Percentiles rank a stretch among this genome's conserved stretches.
Conservation (phyloP, 805 yeast species). For the Metschnikowia santaceciliae region DNA sequence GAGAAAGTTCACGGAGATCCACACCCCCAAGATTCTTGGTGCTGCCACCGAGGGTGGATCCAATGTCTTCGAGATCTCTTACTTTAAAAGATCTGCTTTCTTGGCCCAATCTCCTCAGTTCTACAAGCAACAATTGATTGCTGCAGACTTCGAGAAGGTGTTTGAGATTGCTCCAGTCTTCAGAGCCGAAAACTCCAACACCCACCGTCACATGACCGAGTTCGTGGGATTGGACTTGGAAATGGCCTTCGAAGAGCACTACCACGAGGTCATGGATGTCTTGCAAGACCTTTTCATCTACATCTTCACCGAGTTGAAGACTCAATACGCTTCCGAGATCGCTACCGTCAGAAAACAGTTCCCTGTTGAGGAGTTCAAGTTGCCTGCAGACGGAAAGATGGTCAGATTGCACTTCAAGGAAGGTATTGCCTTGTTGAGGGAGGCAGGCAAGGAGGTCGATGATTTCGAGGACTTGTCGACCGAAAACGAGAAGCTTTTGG, state of each 20-base stretch:
- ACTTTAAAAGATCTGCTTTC: slow-evolving; percentile 89
- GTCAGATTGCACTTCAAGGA: slow-evolving; percentile 85
- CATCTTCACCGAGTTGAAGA: slow-evolving; percentile 80
- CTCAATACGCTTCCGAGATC: slow-evolving; percentile 77
- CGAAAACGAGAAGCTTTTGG: slow-evolving; percentile 91
- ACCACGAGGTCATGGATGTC: slow-evolving; percentile 76
- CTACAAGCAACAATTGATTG: slow-evolving; percentile 96
- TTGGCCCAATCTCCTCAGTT: slow-evolving; percentile 98
- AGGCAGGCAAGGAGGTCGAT: slow-evolving; percentile 79
- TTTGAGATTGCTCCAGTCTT: slow-evolving; percentile 97
- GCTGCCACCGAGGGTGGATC: slow-evolving; percentile 98
- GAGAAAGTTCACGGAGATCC: slow-evolving; percentile 81
- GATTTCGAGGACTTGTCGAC: slow-evolving; percentile 89
- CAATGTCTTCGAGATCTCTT: slow-evolving; percentile 88
- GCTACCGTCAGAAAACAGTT: slow-evolving; percentile 87
- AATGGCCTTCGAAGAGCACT: slow-evolving; percentile 97
- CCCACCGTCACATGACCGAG: slow-evolving; percentile 99
- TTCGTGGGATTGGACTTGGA: slow-evolving; percentile 96
- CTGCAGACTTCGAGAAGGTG: slow-evolving; percentile 95
- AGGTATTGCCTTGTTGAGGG: slow-evolving; percentile 83
- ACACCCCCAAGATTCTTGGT: slow-evolving; percentile 92
- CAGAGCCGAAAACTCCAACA: slow-evolving; percentile 98
- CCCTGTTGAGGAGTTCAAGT: slow-evolving; percentile 96
- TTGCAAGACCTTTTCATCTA: slow-evolving; percentile 75
- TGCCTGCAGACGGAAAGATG: slow-evolving; percentile 93